A percentile compares a stretch with the other conserved stretches of the same genome.
Evolutionary conservation across 2,329 filamentous ascomycete species (phyloP).

Genomic region (Venturia effusa): DNA sequence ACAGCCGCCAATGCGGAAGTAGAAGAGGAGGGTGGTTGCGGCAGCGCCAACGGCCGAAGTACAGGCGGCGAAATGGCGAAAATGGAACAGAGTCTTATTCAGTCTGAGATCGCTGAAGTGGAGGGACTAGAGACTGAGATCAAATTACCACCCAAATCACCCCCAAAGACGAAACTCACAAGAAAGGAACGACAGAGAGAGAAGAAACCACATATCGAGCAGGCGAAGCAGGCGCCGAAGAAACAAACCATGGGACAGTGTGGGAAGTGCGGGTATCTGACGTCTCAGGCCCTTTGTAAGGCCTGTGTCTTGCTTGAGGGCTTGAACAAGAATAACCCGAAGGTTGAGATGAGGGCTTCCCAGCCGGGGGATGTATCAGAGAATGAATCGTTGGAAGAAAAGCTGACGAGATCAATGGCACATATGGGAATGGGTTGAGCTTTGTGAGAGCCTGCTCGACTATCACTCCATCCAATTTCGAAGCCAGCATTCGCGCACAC

Average conservation of each 20-base stretch:
- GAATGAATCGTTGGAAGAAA: neutral
- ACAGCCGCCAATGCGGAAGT: constrained; percentile 26
- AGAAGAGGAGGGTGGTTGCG: constrained; percentile 59
- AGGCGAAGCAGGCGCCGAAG: constrained; percentile 28
- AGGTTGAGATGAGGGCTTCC: constrained; percentile 13
- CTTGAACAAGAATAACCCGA: constrained; percentile 61
- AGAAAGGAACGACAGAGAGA: neutral
- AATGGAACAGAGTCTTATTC: constrained; percentile 63
- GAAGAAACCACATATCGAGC: constrained; percentile 14
- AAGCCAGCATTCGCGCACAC: neutral
- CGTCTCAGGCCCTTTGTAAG: constrained; percentile 87
- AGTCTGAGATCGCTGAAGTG: constrained; percentile 49
- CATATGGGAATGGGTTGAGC: constrained; percentile 1
- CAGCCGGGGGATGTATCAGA: neutral
- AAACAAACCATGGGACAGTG: constrained; percentile 74
- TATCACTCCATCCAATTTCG: neutral
- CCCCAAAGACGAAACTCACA: constrained; percentile 8
- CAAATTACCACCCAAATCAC: constrained; percentile 8
- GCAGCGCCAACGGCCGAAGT: constrained; percentile 54
- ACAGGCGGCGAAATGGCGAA: constrained; percentile 69
- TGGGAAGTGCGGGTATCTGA: constrained; percentile 84
- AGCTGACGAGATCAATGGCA: neutral
- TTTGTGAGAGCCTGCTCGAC: neutral
- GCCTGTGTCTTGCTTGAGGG: constrained; percentile 84
- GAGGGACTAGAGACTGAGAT: constrained; percentile 25